These are phyloP conservation scores for Tylopilus orsonianus DNA, from an alignment of 1,284 basidiomycete species.

Conservation along the genomic window DNA sequence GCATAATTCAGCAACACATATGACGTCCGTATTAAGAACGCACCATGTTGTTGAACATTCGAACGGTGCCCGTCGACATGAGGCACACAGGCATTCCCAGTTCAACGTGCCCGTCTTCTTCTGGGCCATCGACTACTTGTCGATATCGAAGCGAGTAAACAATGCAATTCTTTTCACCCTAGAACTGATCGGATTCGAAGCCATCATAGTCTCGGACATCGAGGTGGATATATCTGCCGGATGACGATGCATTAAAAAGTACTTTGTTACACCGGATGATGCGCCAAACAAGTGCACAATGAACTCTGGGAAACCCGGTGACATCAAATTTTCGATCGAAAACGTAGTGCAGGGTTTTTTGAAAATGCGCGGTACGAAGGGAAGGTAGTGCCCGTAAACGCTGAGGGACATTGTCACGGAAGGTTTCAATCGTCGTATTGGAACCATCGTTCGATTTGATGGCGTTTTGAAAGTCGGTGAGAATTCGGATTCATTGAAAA, in stretches of 20 bases:
- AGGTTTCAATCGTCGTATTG: conserved; percentile 11
- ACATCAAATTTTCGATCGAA: conserved; percentile 26
- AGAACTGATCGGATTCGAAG: conserved; percentile 13
- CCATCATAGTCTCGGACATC: conserved; percentile 13
- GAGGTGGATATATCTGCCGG: conserved; percentile 24
- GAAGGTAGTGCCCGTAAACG: conserved; percentile 21
- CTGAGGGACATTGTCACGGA: conserved; percentile 22
- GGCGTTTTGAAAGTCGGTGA: conserved; percentile 14
- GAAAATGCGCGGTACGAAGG: conserved; percentile 24
- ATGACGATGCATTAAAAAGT: conserved; percentile 26
- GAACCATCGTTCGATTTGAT: conserved; percentile 3
- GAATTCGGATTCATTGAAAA: conserved; percentile 19
- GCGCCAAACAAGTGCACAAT: conserved; percentile 25
- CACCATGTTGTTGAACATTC: conserved; percentile 27
- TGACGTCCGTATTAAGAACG: not conserved
- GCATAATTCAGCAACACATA: conserved; percentile 2
- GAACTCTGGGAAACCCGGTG: conserved; percentile 23
- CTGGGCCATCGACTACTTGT: conserved; percentile 17
- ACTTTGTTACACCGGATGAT: conserved; percentile 20
- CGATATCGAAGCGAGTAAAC: conserved; percentile 22
- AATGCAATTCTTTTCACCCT: conserved; percentile 21
- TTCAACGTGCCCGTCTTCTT: conserved; percentile 13
- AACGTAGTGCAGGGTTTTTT: conserved; percentile 20
- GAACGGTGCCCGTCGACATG: conserved; percentile 25
- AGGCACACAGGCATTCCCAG: conserved; percentile 20